phyloP scores from a whole-genome alignment of 2,329 filamentous ascomycete genomes.

The Botrytis aclada region DNA sequence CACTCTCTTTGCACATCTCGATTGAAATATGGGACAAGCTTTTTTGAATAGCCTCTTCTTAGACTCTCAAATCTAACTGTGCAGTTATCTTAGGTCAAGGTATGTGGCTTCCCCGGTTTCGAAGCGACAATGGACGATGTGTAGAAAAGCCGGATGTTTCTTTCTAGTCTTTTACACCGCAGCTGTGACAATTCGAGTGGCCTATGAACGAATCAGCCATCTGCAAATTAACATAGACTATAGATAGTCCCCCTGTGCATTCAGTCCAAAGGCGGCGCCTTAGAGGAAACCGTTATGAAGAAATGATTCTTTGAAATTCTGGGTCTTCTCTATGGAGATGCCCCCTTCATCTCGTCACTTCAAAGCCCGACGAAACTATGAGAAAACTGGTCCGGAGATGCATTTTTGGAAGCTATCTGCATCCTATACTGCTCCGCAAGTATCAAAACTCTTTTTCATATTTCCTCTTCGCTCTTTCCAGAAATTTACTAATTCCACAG shows the following conservation, averaged over 20 bases:
- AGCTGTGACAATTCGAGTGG: too few relatives aligned
- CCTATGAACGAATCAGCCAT: too few relatives aligned
- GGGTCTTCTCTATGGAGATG: not conserved
- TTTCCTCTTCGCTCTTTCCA: not conserved
- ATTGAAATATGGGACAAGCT: too few relatives aligned
- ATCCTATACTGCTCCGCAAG: rapidly evolving
- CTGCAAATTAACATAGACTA: not conserved
- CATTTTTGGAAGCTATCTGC: rapidly evolving
- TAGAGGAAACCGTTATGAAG: not conserved
- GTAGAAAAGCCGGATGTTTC: too few relatives aligned
- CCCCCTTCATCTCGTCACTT: not conserved
- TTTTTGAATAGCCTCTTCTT: too few relatives aligned
- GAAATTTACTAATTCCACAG: too few relatives aligned
- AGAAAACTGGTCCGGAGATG: rapidly evolving
- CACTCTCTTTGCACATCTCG: too few relatives aligned
- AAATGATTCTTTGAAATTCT: not conserved
- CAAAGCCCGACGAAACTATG: rapidly evolving
- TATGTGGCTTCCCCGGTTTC: too few relatives aligned
- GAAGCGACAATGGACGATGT: too few relatives aligned
- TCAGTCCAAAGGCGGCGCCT: rapidly evolving
- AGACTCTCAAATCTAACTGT: too few relatives aligned
- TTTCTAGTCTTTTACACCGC: too few relatives aligned
- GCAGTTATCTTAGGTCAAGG: too few relatives aligned
- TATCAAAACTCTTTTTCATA: not conserved
- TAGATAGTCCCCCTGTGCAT: not conserved